These are phyloP conservation scores for Trichoderma atroviride DNA, from an alignment of 2,329 filamentous ascomycete genomes.

Conservation along the genomic window DNA sequence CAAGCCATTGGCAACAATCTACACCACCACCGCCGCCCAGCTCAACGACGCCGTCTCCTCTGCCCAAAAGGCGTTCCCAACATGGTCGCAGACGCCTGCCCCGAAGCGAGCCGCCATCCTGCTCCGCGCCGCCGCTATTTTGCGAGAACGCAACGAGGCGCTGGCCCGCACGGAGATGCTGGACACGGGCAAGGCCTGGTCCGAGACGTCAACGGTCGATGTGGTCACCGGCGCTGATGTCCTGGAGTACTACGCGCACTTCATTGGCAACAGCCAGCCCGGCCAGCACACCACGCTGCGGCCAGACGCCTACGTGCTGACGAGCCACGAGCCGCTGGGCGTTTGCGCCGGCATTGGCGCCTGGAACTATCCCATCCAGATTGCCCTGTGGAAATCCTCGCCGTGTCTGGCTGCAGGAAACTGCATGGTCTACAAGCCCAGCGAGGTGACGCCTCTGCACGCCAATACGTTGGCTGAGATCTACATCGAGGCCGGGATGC, in stretches of 20 bases:
- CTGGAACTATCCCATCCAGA: conserved; percentile 92
- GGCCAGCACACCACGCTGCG: conserved; percentile 77
- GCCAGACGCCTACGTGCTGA: conserved; percentile 79
- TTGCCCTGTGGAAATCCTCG: conserved; percentile 86
- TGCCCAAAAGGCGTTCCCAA: conserved; percentile 70
- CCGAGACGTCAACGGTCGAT: conserved; percentile 83
- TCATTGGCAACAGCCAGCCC: conserved; percentile 77
- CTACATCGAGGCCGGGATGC: conserved; percentile 77
- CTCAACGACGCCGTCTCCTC: conserved; percentile 73
- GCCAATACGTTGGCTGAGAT: conserved; percentile 74
- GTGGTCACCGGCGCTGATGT: conserved; percentile 82
- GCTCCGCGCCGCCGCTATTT: conserved; percentile 71
- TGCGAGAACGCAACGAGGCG: conserved; percentile 76
- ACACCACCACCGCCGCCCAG: conserved; percentile 66
- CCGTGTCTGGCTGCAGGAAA: conserved; percentile 85
- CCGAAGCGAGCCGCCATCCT: conserved; percentile 76
- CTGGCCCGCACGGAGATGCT: conserved; percentile 79
- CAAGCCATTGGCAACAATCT: conserved; percentile 69
- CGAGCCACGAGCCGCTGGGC: conserved; percentile 77
- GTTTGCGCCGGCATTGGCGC: conserved; percentile 87
- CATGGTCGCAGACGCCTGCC: conserved; percentile 77
- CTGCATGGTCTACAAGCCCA: conserved; percentile 89
- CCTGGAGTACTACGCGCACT: conserved; percentile 81
- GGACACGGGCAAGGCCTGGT: conserved; percentile 84
- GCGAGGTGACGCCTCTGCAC: conserved; percentile 85